Evolutionary conservation across 495 filamentous ascomycete species (phyloP), one percentile per base, ranked within the genome.

Genomic region (Cairneyella variabilis): DNA sequence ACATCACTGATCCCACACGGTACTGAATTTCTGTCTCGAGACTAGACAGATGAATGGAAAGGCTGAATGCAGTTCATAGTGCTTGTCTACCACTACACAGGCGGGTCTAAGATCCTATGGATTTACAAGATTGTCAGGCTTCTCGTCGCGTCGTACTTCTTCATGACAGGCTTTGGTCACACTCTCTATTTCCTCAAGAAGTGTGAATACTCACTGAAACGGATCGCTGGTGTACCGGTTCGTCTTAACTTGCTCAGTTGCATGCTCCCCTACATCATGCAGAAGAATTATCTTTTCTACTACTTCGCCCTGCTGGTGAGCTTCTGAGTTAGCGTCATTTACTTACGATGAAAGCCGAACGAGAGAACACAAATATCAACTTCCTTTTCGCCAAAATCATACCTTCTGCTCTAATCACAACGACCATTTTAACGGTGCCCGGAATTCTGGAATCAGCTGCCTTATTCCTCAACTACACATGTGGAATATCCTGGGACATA

Each of bases 1-100:
- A 26, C 42, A 16, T 34, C 56, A 18, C 10, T 42, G 32, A 43
- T 18, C 10, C 47, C 56, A 28, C 40, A 42, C 28, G 62, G 63
- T 18, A 59, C 66, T 20, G 49, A 57, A 16, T 80, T 77, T 50
- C 67, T 85, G 14, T 70, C 71, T 6, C 66, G 78, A 54, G 64
- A 75, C 16, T 81, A 83, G 55, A 79, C 76, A 3, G 72, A 84
- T 56, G 83, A 86, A 60, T 82, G 77, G 74, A 85, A 84, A 67
- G 83, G 83, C 14, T 76, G 79, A 72, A 79, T 85, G 79, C 82
- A 84, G 53, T 65, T 75, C 43, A 54, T 77, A 20, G 73, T 85
- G 17, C 66, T 85, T 21, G 67, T 80, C 25, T 83, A 82, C 58
- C 74, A 82, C 53, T 85, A 77, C 54, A 76, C 77, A 37, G 69